Evolutionary conservation across 306 rosid genomes (phyloP).

Genomic region (Acacia melanoxylon): DNA sequence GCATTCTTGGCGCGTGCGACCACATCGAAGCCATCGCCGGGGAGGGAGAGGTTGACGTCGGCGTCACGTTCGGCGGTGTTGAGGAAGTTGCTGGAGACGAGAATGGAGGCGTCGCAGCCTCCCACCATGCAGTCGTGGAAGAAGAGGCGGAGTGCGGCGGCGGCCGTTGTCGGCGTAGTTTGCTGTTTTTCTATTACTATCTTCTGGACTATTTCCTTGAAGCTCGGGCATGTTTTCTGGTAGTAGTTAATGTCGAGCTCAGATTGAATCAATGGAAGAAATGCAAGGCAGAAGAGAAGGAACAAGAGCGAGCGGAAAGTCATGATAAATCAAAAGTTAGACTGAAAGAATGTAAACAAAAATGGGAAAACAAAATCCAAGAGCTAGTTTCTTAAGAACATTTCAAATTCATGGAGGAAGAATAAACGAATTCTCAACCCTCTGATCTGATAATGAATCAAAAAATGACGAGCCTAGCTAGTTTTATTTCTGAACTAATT

Average conservation of each 20-base stretch:
- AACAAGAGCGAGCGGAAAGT: slow-evolving; percentile 19
- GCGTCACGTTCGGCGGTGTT: slow-evolving; percentile 42
- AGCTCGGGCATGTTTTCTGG: slow-evolving; percentile 49
- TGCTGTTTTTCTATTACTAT: slow-evolving; percentile 30
- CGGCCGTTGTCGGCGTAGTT: slow-evolving; percentile 24
- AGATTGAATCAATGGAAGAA: slow-evolving; percentile 31
- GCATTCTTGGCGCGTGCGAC: slow-evolving; percentile 35
- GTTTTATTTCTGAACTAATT: background rate
- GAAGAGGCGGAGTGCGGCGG: slow-evolving; percentile 41
- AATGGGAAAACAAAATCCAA: background rate
- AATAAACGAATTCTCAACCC: background rate
- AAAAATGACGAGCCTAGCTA: background rate
- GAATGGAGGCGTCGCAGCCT: slow-evolving; percentile 60
- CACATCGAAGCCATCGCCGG: slow-evolving; percentile 52
- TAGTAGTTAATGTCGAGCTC: slow-evolving; percentile 42
- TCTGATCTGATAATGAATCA: background rate
- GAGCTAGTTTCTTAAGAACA: background rate
- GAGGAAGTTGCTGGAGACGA: slow-evolving; percentile 37
- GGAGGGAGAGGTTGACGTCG: slow-evolving; percentile 42
- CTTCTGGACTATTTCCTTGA: slow-evolving; percentile 24
- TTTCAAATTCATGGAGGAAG: background rate
- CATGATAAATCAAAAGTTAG: slow-evolving; percentile 18
- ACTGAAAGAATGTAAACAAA: background rate
- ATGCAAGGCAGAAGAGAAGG: slow-evolving; percentile 4
- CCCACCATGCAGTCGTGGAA: slow-evolving; percentile 52